Evolutionary conservation across 805 yeast genomes (phyloP), one percentile per base, ranked within the genome.

Genomic region (Yarrowia sp.): DNA sequence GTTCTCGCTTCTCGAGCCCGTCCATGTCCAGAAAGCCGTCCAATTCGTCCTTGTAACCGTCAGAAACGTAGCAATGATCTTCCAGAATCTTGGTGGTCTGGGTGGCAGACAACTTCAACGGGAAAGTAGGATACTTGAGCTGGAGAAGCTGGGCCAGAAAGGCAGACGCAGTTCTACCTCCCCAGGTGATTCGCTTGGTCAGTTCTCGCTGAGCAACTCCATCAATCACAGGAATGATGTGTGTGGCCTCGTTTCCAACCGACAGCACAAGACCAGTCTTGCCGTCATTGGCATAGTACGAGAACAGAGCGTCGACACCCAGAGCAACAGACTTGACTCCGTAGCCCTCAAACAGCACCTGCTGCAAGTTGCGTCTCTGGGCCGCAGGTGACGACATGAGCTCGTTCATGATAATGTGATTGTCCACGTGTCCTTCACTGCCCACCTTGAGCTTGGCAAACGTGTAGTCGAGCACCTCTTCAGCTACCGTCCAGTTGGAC

Each of bases 401-500:
- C 77, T 95, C 99, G 19, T 89, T 88, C 81, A 96, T 79, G 14
- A 93, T 83, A 0, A 95, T 76, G 0, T 98, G 98, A 73, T 90
- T 92, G 56, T 88, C 85, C 4, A 93, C 86, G 1, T 81, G 76
- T 1, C 86, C 85, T 2, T 78, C 72, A 0, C 86, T 79, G 8
- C 74, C 74, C 2, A 92, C 95, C 3, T 94, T 89, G 59, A 94
- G 75, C 76, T 91, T 96, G 70, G 86, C 84, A 75, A 95, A 89
- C 0, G 92, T 82, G 75, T 92, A 95, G 77, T 94, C 98, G 63
- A 95, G 76, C 66, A 94, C 85, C 69, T 83, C 85, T 76, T 95
- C 99, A 2, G 89, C 84, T 69, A 88, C 85, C 69, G 95, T 98
- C 98, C 98, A 96, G 77, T 93, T 96, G 35, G 96, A 88, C 43